Evolutionary conservation across 495 filamentous ascomycete species (phyloP).

Genomic region (Haplographium delicatum): DNA sequence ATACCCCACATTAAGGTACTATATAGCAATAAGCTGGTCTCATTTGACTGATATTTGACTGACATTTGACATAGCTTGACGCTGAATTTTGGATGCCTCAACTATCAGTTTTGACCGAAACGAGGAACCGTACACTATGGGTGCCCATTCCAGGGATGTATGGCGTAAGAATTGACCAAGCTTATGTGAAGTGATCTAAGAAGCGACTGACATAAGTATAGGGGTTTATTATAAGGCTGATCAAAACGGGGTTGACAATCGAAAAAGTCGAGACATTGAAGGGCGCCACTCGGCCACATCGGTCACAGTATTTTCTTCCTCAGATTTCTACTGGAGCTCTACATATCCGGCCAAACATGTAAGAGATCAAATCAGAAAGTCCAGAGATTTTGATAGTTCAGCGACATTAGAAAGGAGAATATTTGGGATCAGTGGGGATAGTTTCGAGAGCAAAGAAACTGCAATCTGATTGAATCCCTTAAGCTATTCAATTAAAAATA

Average conservation of each 20-base stretch:
- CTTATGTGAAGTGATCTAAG: background rate
- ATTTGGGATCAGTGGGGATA: no score
- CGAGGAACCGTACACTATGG: background rate
- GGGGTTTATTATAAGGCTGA: background rate
- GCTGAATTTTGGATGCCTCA: background rate
- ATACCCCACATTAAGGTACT: background rate
- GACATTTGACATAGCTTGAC: background rate
- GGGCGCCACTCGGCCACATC: background rate
- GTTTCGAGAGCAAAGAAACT: no score
- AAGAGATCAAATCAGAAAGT: no score
- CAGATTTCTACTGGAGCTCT: no score
- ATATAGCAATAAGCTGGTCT: background rate
- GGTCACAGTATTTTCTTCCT: background rate
- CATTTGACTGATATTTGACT: no score
- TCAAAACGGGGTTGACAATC: background rate
- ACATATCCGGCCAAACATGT: no score
- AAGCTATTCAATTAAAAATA: no score
- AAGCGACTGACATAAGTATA: background rate
- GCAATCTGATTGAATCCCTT: no score
- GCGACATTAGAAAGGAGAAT: no score
- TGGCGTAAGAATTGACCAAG: background rate
- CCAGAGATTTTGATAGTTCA: no score
- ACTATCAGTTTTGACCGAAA: background rate
- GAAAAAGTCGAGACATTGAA: background rate
- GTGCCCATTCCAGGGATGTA: background rate